Percentiles rank a stretch among this genome's conserved stretches.
Evolutionary conservation across 768 basidiomycete species (phyloP).

Genomic region (Gloeostereum incarnatum): DNA sequence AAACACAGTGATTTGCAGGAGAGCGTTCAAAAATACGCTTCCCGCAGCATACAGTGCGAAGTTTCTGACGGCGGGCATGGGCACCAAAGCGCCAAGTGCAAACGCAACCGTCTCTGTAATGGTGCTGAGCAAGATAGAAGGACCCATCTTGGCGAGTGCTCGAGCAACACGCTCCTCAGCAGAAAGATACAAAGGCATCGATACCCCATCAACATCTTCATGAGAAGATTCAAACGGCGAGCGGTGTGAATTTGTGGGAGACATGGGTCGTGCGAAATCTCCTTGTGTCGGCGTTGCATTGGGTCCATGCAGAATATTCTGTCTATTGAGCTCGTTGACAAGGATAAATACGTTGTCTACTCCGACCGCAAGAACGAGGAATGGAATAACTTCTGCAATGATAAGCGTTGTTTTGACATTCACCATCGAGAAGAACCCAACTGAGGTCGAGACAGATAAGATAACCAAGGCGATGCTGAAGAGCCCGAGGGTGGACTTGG

Average conservation of each 20-base stretch:
- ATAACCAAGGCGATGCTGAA: slow-evolving; percentile 91
- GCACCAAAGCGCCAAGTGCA: slow-evolving; percentile 89
- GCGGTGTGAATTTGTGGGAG: slow-evolving; percentile 36
- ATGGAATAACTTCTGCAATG: slow-evolving; percentile 98
- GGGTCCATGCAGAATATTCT: slow-evolving; percentile 78
- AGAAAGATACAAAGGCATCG: slow-evolving; percentile 56
- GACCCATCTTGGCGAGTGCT: slow-evolving; percentile 90
- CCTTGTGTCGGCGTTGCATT: slow-evolving; percentile 21
- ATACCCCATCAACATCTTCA: slow-evolving; percentile 54
- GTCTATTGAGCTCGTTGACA: slow-evolving; percentile 91
- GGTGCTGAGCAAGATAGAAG: slow-evolving; percentile 86
- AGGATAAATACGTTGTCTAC: slow-evolving; percentile 99
- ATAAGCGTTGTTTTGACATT: slow-evolving; percentile 93
- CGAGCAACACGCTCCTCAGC: slow-evolving; percentile 88
- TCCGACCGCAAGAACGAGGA: slow-evolving; percentile 93
- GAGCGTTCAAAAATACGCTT: slow-evolving; percentile 85
- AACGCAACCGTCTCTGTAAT: slow-evolving; percentile 92
- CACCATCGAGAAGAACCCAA: slow-evolving; percentile 85
- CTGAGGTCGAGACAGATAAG: slow-evolving; percentile 86
- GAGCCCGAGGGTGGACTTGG: slow-evolving; percentile 84
- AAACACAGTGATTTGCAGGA: slow-evolving; percentile 92
- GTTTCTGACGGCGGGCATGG: slow-evolving; percentile 98
- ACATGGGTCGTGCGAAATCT: slow-evolving; percentile 31
- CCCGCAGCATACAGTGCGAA: slow-evolving; percentile 98
- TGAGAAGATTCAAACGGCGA: slow-evolving; percentile 52